A percentile compares a stretch with the other conserved stretches of the same genome.
phyloP scores from a whole-genome alignment of 345 rosid genomes.

The Hypericum perforatum region DNA sequence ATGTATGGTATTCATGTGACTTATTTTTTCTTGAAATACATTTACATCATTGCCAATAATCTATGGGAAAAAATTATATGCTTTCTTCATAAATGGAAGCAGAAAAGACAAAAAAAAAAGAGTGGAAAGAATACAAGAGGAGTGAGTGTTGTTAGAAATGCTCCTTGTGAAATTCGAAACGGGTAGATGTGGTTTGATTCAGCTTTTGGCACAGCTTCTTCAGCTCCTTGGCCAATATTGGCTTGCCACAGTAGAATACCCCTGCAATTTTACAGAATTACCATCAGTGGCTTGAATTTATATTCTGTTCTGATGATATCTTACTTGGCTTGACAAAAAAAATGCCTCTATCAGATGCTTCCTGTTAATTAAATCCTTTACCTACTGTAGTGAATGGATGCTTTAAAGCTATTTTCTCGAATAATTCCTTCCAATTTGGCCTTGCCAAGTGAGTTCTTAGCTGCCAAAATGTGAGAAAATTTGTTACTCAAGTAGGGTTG shows the following conservation, averaged over 20 bases:
- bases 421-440: slow-evolving; percentile 92
- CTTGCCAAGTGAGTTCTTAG: slow-evolving; percentile 95
- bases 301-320: no score
- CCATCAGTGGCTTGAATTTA: no score
- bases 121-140: slow-evolving; percentile 2
- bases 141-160: slow-evolving; percentile 39
- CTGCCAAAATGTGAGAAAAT: slow-evolving; percentile 27
- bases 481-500: neutral
- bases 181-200: slow-evolving; percentile 62
- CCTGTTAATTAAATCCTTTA: slow-evolving; percentile 13
- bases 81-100: neutral
- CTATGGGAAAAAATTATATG: no score
- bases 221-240: slow-evolving; percentile 75
- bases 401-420: slow-evolving; percentile 62
- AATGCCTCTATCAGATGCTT: neutral
- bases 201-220: slow-evolving; percentile 58
- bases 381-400: slow-evolving; percentile 82
- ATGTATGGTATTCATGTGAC: no score
- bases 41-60: no score
- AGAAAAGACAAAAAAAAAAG: slow-evolving; percentile 12
- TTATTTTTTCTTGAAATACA: no score
- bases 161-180: slow-evolving; percentile 92
- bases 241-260: slow-evolving; percentile 90
- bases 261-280: slow-evolving; percentile 37
- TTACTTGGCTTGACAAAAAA: no score